These are phyloP conservation scores for Candida rishiriensis DNA, from an alignment of 805 yeast species.

Conservation along the genomic window DNA sequence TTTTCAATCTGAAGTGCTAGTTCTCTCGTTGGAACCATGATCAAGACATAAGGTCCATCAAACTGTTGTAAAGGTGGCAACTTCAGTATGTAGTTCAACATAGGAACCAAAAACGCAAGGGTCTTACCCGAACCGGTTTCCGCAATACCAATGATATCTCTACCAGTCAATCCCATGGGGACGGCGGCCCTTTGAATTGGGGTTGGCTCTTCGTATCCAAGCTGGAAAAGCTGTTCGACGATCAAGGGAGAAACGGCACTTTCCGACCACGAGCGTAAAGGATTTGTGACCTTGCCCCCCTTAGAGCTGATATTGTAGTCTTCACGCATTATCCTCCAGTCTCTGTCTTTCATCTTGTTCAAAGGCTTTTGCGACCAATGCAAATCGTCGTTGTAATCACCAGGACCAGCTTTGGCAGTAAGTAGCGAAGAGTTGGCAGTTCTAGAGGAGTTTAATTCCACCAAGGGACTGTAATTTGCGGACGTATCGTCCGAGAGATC, in stretches of 20 bases:
- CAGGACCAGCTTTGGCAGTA: not conserved
- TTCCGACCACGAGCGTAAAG: conserved; percentile 75
- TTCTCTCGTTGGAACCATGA: conserved; percentile 92
- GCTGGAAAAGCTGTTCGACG: conserved; percentile 31
- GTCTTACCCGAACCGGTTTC: conserved; percentile 98
- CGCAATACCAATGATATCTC: conserved; percentile 85
- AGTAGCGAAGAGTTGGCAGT: not conserved
- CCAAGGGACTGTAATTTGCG: conserved; percentile 37
- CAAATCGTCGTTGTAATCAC: conserved; percentile 5
- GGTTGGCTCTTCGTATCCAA: conserved; percentile 64
- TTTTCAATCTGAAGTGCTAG: conserved; percentile 79
- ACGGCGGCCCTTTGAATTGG: conserved; percentile 89
- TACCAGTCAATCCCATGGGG: conserved; percentile 55
- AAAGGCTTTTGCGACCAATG: conserved; percentile 71
- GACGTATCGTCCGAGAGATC: conserved; percentile 62
- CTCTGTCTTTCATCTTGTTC: conserved; percentile 67
- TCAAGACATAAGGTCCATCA: conserved; percentile 70
- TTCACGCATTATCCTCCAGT: conserved; percentile 84
- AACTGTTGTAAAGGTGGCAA: conserved; percentile 43
- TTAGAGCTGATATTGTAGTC: conserved; percentile 65
- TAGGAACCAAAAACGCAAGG: conserved; percentile 72
- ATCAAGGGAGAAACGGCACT: conserved; percentile 42
- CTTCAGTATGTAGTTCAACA: conserved; percentile 49
- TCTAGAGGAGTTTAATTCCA: conserved; percentile 24
- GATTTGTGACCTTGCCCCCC: conserved; percentile 47